Evolutionary conservation across 2,329 filamentous ascomycete species (phyloP), one percentile per base, ranked within the genome.

Genomic region (Pestalotiopsis sp.): DNA sequence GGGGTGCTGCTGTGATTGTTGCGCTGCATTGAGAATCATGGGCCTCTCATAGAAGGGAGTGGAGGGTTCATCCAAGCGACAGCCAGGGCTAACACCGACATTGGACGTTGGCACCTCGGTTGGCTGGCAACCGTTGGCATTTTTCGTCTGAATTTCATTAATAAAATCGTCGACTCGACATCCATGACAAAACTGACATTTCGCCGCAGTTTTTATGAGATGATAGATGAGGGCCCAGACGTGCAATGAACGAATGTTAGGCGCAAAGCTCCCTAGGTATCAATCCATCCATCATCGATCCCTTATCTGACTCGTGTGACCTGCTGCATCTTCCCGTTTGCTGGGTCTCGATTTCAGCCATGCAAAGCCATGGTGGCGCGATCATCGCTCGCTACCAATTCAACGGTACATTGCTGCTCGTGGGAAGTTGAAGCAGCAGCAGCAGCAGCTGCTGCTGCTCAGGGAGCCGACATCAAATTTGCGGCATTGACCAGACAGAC

Each of bases 21-120:
- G 45, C 11, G 41, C 63, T 66, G 41, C 52, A 56, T 66, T 58
- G 38, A 66, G 49, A n/a, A 57, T 45, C 63, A 66, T 56, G 63
- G 63, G 27, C 57, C 63, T 66, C 52, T 14, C 27, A 12, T 57
- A 23, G 52, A 57, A n/a, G n/a, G 23, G 27, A 31, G 27, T 45
- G 25, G 63, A 66, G 41, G 49, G 61, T 20, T 23, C 38, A 49
- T 36, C n/a, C 52, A 49, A 25, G n/a, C 63, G 23, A 36, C 27
- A 36, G 39, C 25, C 12, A 39, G 62, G 23, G 14, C 39, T 56
- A 62, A 36, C 25, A 20, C 14, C 14, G 59, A 20, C 17, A 23
- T 41, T 62, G n/a, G 27, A 38, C 4, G 59, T 25, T 17, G 13
- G 39, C 23, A 11, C 20, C 41, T 45, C n/a, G 39, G 36, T 45